Evolutionary conservation across 805 yeast species (phyloP), one percentile per base, ranked within the genome.

Genomic region (Naumovozyma castellii): DNA sequence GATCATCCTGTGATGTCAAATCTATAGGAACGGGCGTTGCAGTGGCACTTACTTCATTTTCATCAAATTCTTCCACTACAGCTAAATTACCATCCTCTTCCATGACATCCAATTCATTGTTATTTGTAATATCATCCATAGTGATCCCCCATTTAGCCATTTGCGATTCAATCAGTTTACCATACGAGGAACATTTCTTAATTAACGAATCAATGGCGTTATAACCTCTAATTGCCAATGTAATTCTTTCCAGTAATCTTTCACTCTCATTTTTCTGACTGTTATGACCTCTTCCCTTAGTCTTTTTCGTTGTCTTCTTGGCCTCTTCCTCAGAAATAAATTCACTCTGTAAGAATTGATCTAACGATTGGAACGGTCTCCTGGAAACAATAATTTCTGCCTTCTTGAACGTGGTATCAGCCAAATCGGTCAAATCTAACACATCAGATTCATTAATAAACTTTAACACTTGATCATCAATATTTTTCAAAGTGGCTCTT

Each of bases 181-280:
- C 95, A 48, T 83, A 80, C 14, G 75, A 73, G 8, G 87, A 77
- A 65, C 99, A 92, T 48, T 78, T 75, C 43, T 77, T 77, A 45
- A 92, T 85, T 48, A 92, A 67, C n/a, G 94, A 81, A 51, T 90
- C 97, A 34, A 92, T 95, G 0, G 98, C 97, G 45, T 79, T 80
- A 58, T 92, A 92, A 4, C 97, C 97, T 51, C 78, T 76, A 46
- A 92, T 68, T 13, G 86, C 80, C 46, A 72, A 66, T 35, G 74
- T 73, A 3, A 88, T 73, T 31, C 75, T 80, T 47, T 81, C 90
- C 17, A 86, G 73, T 36, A 85, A 70, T 53, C 76, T 74, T 50
- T 81, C 81, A 9, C 96, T 95, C 35, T 76, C 74, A 4, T 80
- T 68, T 56, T 75, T 76, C 41, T 62, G 68, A 40, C 65, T 66